Base-by-base conservation (phyloP, 2,329 filamentous ascomycete genomes). In the Sclerotinia trifoliorum region DNA sequence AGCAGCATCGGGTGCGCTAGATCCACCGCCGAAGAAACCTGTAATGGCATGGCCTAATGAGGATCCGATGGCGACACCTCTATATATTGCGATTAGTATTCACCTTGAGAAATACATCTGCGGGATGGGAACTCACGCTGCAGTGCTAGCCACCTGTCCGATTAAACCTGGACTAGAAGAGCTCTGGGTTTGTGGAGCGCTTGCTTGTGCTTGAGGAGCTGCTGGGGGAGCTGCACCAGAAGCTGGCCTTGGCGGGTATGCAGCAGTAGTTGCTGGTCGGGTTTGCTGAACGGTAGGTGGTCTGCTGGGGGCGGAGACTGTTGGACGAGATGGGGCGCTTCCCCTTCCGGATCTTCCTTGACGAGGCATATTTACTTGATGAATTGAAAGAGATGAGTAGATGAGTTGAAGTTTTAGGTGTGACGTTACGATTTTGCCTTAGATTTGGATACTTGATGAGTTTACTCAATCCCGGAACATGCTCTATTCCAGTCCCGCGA, bases 81-180 rank as follows among this genome's bases (percentile, higher is more conserved):
- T 98, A 76, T 74, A 69, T 54, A 71, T 70, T 39, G 15, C 19
- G 35, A 65, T 42, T 24, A 58, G 63, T 29, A 61, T 3, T 29
- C 29, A 29, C 54, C 11, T 13, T 58, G 29, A 8, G 32, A 52
- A 64, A 57, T 11, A 24, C 29, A 7, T 29, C 21, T 17, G 19
- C n/a, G 10, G 55, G 8, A 52, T 19, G 35, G n/a, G 39, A 58
- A 89, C 93, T 83, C 90, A 98, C 94, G 95, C 95, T 80, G 95
- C 95, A 68, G 95, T 99, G 78, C 90, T 93, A 74, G 95, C 95
- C 91, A 99, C 97, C 85, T 98, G 93, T 69, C 93, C 94, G 75
- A 99, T 93, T 15, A 99, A 85, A 72, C 95, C 94, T 6, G 93
- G 89, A 39, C 93, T 92, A 73, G 90, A 85, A 66, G 83, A 81